Base-by-base conservation (phyloP, 2,329 filamentous ascomycete species). In the Fusarium subtropicale region DNA sequence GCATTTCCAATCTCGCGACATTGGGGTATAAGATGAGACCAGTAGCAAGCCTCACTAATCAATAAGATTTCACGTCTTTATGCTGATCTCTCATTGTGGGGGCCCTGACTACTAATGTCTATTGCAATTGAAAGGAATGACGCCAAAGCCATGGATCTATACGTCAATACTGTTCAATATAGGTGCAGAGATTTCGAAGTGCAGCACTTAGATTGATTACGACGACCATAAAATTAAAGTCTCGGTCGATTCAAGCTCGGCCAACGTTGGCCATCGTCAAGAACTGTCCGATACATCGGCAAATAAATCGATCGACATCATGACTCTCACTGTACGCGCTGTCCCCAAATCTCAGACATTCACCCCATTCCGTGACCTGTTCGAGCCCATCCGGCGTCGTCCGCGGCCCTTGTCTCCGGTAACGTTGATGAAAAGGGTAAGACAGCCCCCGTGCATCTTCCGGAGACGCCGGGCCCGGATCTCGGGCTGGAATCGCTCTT, bases 61-160 rank as follows among this genome's bases (percentile, higher is more conserved):
- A 53, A 59, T 31, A 65, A 54, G 42, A 65, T 65, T 60, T 60
- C 36, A 50, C 36, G 51, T 59, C 28, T n/a, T 52, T 15, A 62
- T 62, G 55, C 46, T 68, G 65, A 65, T 61, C 60, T 50, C 33
- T 24, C 20, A 34, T 45, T 46, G 61, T 65, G 53, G 59, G 38
- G 64, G 24, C 30, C 57, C 47, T 33, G 42, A 53, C 48, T 39
- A 20, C 20, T 36, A 57, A 45, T 47, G 31, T 33, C 39, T 60
- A 51, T 22, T 13, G 24, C 30, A 36, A 33, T 54, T 51, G 31
- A 45, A 61, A 66, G 48, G 52, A 66, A 74, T 75, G 72, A 74
- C 72, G 72, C 67, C 64, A 74, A 61, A 72, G 42, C 22, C 22
- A 62, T 59, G 56, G 54, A 57, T 64, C 48, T 65, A 71, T 69